Evolutionary conservation across 2,329 filamentous ascomycete genomes (phyloP), one percentile per base, ranked within the genome.

Genomic region (Rhynchosporium secalis): DNA sequence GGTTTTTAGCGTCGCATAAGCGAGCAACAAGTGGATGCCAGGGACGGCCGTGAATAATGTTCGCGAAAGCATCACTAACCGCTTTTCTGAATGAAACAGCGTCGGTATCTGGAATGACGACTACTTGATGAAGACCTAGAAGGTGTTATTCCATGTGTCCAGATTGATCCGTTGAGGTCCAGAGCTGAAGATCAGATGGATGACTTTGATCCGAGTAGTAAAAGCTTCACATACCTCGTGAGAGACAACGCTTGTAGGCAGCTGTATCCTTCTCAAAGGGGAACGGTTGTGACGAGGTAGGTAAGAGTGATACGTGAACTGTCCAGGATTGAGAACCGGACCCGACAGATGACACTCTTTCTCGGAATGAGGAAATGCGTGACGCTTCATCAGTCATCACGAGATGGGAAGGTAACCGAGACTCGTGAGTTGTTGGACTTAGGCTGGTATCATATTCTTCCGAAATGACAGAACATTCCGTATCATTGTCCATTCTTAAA

Each of bases 201-300:
- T 36, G 33, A 10, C 33, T 36, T 26, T 46, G 8, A 46, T 10
- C 4, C 2, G 5, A 20, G 15, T 20, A 52, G 49, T 4, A 40
- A 41, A 40, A 41, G 12, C 40, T 58, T 58, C 33, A 31, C 55
- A 15, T 61, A 59, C 62, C 84, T 15, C 84, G 81, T 13, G 84
- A 86, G 4, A 86, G 76, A 49, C 83, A 86, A 48, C 84, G 78
- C 69, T 85, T 85, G 72, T 86, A 86, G 3, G 83, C 83, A 46
- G 78, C 81, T 13, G 83, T 86, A 66, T 86, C 83, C 69, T 84
- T 83, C 72, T 86, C 84, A 70, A 86, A 86, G 0, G 84, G 84
- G 66, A 86, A 85, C 4, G 83, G 80, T 61, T 82, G 79, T 40
- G 78, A 78, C 12, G 76, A 77, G 52, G 79, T 80, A 3, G 84